These are phyloP conservation scores for Pycnococcus provasolii DNA, from an alignment of 139 green algal species.

Conservation along the genomic window DNA sequence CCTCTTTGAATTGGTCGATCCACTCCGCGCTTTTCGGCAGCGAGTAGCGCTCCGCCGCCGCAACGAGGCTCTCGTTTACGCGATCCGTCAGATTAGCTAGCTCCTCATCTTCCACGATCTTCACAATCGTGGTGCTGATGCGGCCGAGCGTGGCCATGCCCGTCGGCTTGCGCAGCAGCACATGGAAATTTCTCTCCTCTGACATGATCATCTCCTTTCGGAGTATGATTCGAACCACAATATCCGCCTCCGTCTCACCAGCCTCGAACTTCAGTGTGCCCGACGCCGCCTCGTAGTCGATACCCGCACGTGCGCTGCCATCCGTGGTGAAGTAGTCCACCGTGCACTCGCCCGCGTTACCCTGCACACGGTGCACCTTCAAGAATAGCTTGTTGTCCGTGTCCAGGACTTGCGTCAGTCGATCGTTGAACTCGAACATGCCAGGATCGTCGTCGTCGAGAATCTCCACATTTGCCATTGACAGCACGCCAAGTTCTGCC, in stretches of 20 bases:
- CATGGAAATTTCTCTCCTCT: too few relatives aligned
- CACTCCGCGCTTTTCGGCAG: not conserved
- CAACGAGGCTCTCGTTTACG: not conserved
- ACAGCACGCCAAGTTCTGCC: too few relatives aligned
- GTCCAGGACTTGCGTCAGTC: not conserved
- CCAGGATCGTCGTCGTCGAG: conserved; percentile 28
- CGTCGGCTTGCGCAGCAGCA: too few relatives aligned
- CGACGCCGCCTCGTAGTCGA: conserved; percentile 10
- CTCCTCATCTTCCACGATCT: too few relatives aligned
- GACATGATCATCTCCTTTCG: too few relatives aligned
- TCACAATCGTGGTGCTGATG: too few relatives aligned
- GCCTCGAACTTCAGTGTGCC: conserved; percentile 9
- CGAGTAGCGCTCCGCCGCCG: not conserved
- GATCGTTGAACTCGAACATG: conserved; percentile 1
- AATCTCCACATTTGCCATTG: conserved; percentile 12
- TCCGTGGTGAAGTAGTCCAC: conserved; percentile 17
- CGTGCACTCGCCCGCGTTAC: not conserved
- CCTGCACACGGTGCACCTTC: conserved; percentile 4
- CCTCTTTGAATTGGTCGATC: conserved; percentile 15
- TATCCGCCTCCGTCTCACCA: not conserved
- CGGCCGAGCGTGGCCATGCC: too few relatives aligned
- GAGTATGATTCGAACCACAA: too few relatives aligned
- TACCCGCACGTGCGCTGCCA: conserved; percentile 9
- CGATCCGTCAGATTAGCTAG: too few relatives aligned
- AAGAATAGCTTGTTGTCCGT: not conserved